Evolutionary conservation across 169 alveolate genomes (phyloP), one percentile per base, ranked within the genome.

Genomic region (Cryptosporidium baileyi): DNA sequence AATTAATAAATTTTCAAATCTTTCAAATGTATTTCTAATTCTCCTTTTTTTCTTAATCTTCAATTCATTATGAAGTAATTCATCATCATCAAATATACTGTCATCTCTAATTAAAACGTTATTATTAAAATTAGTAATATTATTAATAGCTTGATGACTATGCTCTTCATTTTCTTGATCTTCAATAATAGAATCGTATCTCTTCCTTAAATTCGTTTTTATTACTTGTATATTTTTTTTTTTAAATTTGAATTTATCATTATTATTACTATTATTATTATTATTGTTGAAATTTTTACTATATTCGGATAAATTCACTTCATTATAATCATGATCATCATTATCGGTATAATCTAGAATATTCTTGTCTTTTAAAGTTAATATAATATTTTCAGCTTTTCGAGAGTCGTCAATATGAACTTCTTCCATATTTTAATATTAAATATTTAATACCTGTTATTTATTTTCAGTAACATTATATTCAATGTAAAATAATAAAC

Each of bases 81-180:
- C 63, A 30, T 26, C 47, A 26, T 65, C 81, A 51, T 65, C 81
- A 28, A 65, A 65, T 28, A 65, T 65, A 13, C 81, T 36, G 28
- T 65, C 22, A 28, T 34, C 49, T 7, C 47, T 65, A 5, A 60
- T 26, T 32, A 65, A 24, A 17, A 49, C 43, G 47, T 65, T 65
- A 19, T 38, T 32, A 65, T 65, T 65, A n/a, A 65, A 44, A 28
- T 57, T 57, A 6, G 82, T 54, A 24, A 57, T 17, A 34, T 28
- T 36, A 52, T 22, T 8, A 17, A 15, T 9, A 11, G 6, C 15
- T 22, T 6, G n/a, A 7, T 15, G 19, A n/a, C 22, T 41, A n/a
- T n/a, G 13, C 19, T 41, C 67, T 36, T 17, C 41, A 52, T 74
- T 19, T 15, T 74, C 32, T 0, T 5, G 1, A 19, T 57, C 15